phyloP scores from a whole-genome alignment of 345 rosid genomes.

The Conringia planisiliqua region DNA sequence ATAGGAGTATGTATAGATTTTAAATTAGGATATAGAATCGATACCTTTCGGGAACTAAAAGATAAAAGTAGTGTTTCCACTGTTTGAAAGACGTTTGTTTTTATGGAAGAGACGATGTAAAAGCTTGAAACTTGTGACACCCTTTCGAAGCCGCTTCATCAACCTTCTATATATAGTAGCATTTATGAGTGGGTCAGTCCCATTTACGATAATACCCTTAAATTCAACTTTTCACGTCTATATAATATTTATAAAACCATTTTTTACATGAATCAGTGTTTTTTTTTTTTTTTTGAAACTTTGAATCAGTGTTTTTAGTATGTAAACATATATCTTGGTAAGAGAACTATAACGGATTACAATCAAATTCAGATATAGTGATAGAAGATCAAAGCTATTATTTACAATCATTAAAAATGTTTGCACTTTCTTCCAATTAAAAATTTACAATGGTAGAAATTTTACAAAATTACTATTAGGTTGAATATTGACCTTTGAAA shows the following conservation, averaged over 20 bases:
- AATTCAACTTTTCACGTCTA: background rate
- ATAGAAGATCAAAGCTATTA: background rate
- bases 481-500: background rate
- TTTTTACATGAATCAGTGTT: too few species aligned
- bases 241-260: background rate
- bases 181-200: slow-evolving; percentile 15
- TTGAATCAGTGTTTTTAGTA: background rate
- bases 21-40: slow-evolving; percentile 1
- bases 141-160: slow-evolving; percentile 21
- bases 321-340: background rate
- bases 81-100: slow-evolving; percentile 23
- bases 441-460: background rate
- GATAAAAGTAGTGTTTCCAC: slow-evolving; percentile 18
- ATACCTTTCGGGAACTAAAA: slow-evolving; percentile 31
- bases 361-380: background rate
- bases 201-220: slow-evolving; percentile 40
- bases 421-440: background rate
- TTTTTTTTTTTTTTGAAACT: too few species aligned
- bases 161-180: slow-evolving; percentile 35
- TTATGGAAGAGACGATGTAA: slow-evolving; percentile 25
- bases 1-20: slow-evolving; percentile 15
- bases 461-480: background rate
- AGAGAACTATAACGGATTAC: background rate
- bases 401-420: background rate
- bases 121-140: slow-evolving; percentile 34